These are phyloP conservation scores for Circinella minor DNA, from an alignment of 371 early-diverging fungal species.

Conservation along the genomic window DNA sequence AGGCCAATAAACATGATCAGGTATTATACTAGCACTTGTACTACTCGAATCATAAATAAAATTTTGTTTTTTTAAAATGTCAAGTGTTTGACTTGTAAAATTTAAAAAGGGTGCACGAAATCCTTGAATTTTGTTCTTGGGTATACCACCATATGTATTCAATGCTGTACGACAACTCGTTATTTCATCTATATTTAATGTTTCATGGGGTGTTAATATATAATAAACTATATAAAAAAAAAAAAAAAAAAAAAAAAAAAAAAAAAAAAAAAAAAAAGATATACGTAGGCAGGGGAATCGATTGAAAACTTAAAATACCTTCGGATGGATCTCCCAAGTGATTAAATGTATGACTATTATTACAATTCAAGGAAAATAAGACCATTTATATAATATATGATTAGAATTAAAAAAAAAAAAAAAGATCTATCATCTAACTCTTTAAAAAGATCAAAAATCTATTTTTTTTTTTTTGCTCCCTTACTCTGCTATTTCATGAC, in stretches of 20 bases:
- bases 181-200: constrained; percentile 47
- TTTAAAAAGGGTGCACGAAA: constrained; percentile 76
- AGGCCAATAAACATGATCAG: constrained; percentile 64
- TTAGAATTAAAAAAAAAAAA: background rate
- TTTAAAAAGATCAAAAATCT: too few species aligned
- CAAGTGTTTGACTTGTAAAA: constrained; percentile 58
- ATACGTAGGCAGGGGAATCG: background rate
- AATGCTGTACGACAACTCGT: constrained; percentile 52
- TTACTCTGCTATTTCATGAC: constrained; percentile 69
- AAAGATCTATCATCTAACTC: too few species aligned
- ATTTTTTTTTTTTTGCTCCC: constrained; percentile 8
- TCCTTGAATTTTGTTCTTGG: constrained; percentile 66
- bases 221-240: too few species aligned
- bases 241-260: too few species aligned
- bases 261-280: too few species aligned
- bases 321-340: constrained; percentile 58
- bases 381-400: background rate
- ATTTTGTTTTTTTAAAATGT: constrained; percentile 51
- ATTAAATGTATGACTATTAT: constrained; percentile 68
- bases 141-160: constrained; percentile 68
- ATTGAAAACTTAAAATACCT: constrained; percentile 23
- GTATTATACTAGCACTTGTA: constrained; percentile 55
- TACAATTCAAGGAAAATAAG: background rate
- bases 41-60: constrained; percentile 70
- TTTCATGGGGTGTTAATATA: background rate